Percentiles rank a stretch among this genome's conserved stretches.
phyloP scores from a whole-genome alignment of 129 eudicot species.

The Artemisia annua region DNA sequence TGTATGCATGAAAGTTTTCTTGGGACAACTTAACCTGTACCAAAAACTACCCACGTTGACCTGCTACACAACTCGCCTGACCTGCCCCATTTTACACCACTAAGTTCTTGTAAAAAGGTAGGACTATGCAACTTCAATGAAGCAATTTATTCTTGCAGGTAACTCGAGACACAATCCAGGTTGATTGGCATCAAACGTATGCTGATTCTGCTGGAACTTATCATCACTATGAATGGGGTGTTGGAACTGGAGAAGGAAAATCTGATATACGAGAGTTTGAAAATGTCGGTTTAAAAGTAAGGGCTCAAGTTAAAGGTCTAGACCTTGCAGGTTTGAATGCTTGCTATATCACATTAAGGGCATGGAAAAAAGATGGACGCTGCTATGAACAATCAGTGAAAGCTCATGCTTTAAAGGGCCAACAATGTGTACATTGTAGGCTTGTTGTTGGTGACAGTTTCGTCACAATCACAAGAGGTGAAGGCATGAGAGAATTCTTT shows the following conservation, averaged over 20 bases:
- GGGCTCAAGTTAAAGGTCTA: constrained; percentile 74
- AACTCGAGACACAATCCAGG: constrained; percentile 71
- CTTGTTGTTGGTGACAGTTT: constrained; percentile 92
- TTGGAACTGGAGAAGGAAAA: constrained; percentile 95
- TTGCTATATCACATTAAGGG: constrained; percentile 92
- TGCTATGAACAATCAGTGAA: constrained; percentile 75
- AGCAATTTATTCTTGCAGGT: constrained; percentile 46
- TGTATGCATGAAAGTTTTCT: too few species aligned
- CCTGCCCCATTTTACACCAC: too few species aligned
- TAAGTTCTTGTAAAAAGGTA: too few species aligned
- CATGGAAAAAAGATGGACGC: constrained; percentile 90
- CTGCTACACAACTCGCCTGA: too few species aligned
- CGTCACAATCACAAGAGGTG: constrained; percentile 80
- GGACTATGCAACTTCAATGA: too few species aligned
- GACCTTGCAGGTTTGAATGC: constrained; percentile 71
- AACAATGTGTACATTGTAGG: constrained; percentile 92
- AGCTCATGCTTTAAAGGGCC: constrained; percentile 95
- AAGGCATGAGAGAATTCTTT: constrained; percentile 78
- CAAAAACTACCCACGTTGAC: too few species aligned
- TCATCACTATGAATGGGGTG: constrained; percentile 96
- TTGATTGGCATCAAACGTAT: constrained; percentile 86
- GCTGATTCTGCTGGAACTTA: constrained; percentile 72
- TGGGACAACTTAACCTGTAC: too few species aligned
- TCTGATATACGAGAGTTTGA: constrained; percentile 81
- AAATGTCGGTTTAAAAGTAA: constrained; percentile 83